phyloP scores from a whole-genome alignment of 305 asterid species.

The Ilex paraguariensis region DNA sequence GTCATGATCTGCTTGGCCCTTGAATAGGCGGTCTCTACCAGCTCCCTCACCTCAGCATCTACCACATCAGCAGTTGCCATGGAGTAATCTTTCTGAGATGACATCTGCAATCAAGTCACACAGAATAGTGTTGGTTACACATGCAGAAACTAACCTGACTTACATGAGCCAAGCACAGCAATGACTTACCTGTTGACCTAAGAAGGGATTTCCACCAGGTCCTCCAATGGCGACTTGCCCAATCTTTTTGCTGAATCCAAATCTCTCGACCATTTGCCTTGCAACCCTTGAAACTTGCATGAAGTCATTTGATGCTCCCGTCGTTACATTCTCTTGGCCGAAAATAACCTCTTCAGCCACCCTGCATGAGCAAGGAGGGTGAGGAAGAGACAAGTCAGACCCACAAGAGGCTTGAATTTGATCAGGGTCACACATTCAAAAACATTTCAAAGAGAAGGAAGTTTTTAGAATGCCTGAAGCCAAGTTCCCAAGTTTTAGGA shows the following conservation, averaged over 20 bases:
- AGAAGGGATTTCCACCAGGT: conserved; percentile 84
- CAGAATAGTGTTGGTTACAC: not conserved
- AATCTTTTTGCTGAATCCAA: conserved; percentile 93
- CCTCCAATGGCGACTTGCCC: conserved; percentile 96
- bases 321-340: conserved; percentile 81
- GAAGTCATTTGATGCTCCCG: conserved; percentile 97
- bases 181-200: conserved; percentile 73
- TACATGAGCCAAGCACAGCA: not conserved
- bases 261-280: conserved; percentile 96
- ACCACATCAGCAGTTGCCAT: conserved; percentile 95
- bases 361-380: conserved; percentile 29
- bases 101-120: conserved; percentile 44
- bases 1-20: conserved; percentile 65
- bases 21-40: conserved; percentile 65
- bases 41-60: conserved; percentile 81
- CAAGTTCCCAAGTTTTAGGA: too few species aligned
- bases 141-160: not conserved
- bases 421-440: too few species aligned
- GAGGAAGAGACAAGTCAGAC: too few species aligned
- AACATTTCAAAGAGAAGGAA: too few species aligned
- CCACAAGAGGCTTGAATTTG: too few species aligned
- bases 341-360: conserved; percentile 91
- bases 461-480: too few species aligned
- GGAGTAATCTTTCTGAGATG: conserved; percentile 86
- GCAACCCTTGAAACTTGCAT: conserved; percentile 98